Base-by-base conservation (phyloP, 768 basidiomycete genomes). In the Boletellus sp. region DNA sequence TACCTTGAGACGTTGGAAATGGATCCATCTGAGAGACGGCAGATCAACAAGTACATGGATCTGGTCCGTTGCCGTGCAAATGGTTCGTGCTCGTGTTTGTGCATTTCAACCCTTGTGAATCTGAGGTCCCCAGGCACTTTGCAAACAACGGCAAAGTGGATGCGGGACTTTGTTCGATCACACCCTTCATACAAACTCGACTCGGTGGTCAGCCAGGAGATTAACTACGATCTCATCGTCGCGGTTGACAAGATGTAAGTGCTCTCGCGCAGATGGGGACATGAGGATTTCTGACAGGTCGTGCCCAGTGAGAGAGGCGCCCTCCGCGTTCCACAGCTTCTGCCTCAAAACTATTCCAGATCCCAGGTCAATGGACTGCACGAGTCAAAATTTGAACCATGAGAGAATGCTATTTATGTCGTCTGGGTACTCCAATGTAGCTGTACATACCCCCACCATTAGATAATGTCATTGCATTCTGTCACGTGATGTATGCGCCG, bases 181-280 rank as follows among this genome's bases (percentile, higher is more conserved):
- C 96, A 99, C 67, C 90, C 94, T 8, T 78, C 73, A n/a, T 99
- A 99, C 73, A 85, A 87, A 67, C 78, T 81, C 43, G 93, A 99
- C 70, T 95, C 93, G n/a, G 86, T 88, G 44, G 91, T 99, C 17
- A 87, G 77, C 44, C 79, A 90, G 60, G 84, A 88, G 69, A 92
- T 98, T 63, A 96, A 94, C 63, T 96, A 94, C 64, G 96, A 99
- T 70, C 78, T 99, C 23, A 75, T 96, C 64, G 76, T 83, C 39
- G 90, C 91, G 2, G 72, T 96, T 6, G 94, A 98, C 63, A 88
- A 92, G 67, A 87, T 98, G 90, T 96, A 68, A 66, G 92, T 77
- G 3, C 49, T 46, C 40, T 52, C 36, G 6, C 23, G 15, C 35
- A 13, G 19, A 32, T 23, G 11, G 17, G 24, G 20, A 2, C 17